Percentiles rank a stretch among this genome's conserved stretches.
Conservation (phyloP, 1,284 basidiomycete genomes). For the Hemileia vastatrix region DNA sequence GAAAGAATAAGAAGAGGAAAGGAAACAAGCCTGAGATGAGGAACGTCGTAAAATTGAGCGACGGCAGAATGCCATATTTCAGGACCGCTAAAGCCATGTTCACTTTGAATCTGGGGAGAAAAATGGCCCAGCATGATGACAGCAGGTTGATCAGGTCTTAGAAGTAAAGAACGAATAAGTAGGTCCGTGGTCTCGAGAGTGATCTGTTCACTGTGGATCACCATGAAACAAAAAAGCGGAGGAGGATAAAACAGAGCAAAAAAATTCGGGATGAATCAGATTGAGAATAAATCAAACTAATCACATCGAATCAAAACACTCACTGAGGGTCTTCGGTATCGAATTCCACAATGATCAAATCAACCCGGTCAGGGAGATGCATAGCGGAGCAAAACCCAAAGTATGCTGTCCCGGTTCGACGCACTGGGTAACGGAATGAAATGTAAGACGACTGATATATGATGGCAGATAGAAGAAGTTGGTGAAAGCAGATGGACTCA, state of each 20-base stretch:
- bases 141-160: constrained; percentile 76
- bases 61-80: constrained; percentile 78
- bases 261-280: constrained; percentile 1
- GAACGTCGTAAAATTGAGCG: constrained; percentile 89
- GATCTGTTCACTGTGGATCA: constrained; percentile 53
- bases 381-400: constrained; percentile 83
- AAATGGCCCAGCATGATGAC: constrained; percentile 86
- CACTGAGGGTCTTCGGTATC: constrained; percentile 77
- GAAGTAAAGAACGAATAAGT: constrained; percentile 75
- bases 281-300: neutral
- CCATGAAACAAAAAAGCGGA: neutral
- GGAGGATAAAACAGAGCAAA: constrained; percentile 10
- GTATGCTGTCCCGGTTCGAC: constrained; percentile 76
- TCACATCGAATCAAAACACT: too few relatives aligned
- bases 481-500: constrained; percentile 17
- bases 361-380: constrained; percentile 80
- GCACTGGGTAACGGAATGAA: constrained; percentile 48
- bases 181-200: constrained; percentile 77
- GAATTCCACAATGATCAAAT: constrained; percentile 84
- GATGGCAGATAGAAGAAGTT: neutral
- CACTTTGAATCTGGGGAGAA: constrained; percentile 65
- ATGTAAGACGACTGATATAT: neutral
- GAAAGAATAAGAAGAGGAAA: neutral
- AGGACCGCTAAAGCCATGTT: constrained; percentile 71
- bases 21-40: constrained; percentile 59